These are phyloP conservation scores for Filosporella fistucella DNA, from an alignment of 495 filamentous ascomycete genomes.

Conservation along the genomic window DNA sequence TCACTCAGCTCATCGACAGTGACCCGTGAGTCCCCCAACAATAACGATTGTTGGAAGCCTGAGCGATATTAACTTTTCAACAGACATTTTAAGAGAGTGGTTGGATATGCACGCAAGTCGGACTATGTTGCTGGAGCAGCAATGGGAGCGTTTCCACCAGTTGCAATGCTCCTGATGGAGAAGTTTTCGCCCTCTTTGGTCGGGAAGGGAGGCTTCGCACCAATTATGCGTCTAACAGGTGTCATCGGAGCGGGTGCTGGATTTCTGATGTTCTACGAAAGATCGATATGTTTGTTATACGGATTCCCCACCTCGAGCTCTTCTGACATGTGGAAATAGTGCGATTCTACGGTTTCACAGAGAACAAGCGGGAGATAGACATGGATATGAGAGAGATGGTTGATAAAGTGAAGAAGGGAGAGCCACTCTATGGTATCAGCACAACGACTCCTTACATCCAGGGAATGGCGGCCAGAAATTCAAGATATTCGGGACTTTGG, in stretches of 20 bases:
- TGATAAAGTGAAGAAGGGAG: slow-evolving; percentile 81
- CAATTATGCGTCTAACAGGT: slow-evolving; percentile 72
- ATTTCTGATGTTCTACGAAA: slow-evolving; percentile 74
- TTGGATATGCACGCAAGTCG: slow-evolving; percentile 75
- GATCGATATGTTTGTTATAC: slow-evolving; percentile 37
- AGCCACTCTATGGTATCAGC: slow-evolving; percentile 86
- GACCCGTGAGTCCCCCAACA: slow-evolving; percentile 69
- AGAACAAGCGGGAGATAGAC: slow-evolving; percentile 86
- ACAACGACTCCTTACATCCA: slow-evolving; percentile 80
- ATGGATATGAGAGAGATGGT: slow-evolving; percentile 99
- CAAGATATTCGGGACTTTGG: slow-evolving; percentile 80
- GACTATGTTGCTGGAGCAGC: slow-evolving; percentile 73
- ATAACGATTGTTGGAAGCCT: slow-evolving; percentile 4
- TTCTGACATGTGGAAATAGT: slow-evolving; percentile 37
- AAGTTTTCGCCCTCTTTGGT: slow-evolving; percentile 75
- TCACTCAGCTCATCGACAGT: slow-evolving; percentile 86
- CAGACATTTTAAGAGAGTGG: slow-evolving; percentile 87
- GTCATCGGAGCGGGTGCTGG: slow-evolving; percentile 69
- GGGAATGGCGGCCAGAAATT: slow-evolving; percentile 89
- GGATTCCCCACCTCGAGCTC: background rate
- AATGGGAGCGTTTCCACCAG: slow-evolving; percentile 63
- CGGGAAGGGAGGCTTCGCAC: slow-evolving; percentile 72
- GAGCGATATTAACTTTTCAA: slow-evolving; percentile 5
- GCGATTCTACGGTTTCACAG: slow-evolving; percentile 90
- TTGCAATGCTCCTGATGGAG: slow-evolving; percentile 73